A percentile compares a stretch with the other conserved stretches of the same genome.
These are phyloP conservation scores for Golovinomyces cichoracearum DNA, from an alignment of 2,329 filamentous ascomycete genomes.

Conservation along the genomic window DNA sequence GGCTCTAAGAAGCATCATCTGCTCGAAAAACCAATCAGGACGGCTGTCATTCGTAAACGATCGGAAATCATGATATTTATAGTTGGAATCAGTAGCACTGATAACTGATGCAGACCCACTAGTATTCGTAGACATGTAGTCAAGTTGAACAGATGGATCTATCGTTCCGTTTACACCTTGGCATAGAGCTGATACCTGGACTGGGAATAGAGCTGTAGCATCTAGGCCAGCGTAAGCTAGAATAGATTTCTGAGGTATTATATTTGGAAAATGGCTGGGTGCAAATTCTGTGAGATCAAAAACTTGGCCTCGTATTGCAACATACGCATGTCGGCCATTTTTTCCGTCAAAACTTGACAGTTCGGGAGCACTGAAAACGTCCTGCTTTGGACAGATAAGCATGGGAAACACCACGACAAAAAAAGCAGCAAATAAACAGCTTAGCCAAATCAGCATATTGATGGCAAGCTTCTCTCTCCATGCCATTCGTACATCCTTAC, in stretches of 20 bases:
- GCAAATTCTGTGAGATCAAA: conserved; percentile 56
- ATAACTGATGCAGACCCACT: conserved; percentile 39
- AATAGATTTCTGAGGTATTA: conserved; percentile 31
- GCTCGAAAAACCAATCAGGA: conserved; percentile 77
- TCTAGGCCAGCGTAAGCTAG: conserved; percentile 68
- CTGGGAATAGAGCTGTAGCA: conserved; percentile 67
- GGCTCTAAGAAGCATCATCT: conserved; percentile 50
- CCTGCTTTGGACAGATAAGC: conserved; percentile 72
- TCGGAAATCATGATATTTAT: conserved; percentile 79
- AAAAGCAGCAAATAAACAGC: conserved; percentile 53
- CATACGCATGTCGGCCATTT: conserved; percentile 32
- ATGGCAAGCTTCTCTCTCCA: conserved; percentile 97
- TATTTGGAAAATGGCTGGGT: conserved; percentile 50
- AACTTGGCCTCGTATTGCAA: conserved; percentile 69
- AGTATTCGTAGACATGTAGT: conserved; percentile 57
- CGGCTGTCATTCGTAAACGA: conserved; percentile 56
- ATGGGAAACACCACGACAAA: conserved; percentile 72
- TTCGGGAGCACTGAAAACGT: conserved; percentile 62
- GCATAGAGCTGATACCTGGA: conserved; percentile 84
- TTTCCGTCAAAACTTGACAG: conserved; percentile 51
- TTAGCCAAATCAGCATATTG: conserved; percentile 89
- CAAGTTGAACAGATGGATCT: conserved; percentile 51
- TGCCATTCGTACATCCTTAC: conserved; percentile 73
- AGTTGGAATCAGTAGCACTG: conserved; percentile 42
- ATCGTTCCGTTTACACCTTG: conserved; percentile 41